Evolutionary conservation across 2,329 filamentous ascomycete species (phyloP), one percentile per base, ranked within the genome.

Genomic region (Trichoderma sp.): DNA sequence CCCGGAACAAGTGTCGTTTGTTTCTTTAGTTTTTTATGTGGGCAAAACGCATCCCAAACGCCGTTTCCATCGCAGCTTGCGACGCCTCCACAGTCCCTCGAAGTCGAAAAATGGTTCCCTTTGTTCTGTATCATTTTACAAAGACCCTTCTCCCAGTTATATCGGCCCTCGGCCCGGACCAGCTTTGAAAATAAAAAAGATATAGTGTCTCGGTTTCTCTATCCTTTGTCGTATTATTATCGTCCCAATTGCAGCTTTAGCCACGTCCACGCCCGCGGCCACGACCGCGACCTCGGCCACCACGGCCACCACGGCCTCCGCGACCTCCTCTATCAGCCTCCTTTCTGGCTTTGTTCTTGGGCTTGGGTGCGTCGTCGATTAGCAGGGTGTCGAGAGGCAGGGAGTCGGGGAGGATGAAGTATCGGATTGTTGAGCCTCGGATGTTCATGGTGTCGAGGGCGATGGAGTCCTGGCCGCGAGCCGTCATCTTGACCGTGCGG

Each of bases 281-380:
- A 58, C 84, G 81, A 21, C 84, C 84, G 57, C 84, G 79, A 30
- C 71, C 71, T 34, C 71, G 36, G 61, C 87, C 81, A 15, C 87
- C 85, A 64, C 87, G 80, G 36, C 87, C 85, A 72, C 89, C 86
- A 39, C 87, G 82, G 11, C 86, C 86, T 58, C 86, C 87, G 57
- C 86, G 81, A 32, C 81, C 85, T 58, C 89, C 88, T 62, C 91
- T 85, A 72, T 89, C 88, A 36, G 87, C 64, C 85, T 98, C 96
- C 88, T 99, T 99, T 80, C 95, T 90, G 30, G 96, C 95, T 90
- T 99, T 99, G 86, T 99, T 99, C 92, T 98, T 98, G 73, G 96
- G 95, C 87, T 99, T 99, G 66, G 95, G 94, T 78, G 94, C 91
- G 84, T 99, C 96, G 82, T 99, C 96, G 77, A 99, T 94, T 74